These are phyloP conservation scores for Crithidia fasciculata DNA, from an alignment of 208 protist genomes.

Conservation along the genomic window DNA sequence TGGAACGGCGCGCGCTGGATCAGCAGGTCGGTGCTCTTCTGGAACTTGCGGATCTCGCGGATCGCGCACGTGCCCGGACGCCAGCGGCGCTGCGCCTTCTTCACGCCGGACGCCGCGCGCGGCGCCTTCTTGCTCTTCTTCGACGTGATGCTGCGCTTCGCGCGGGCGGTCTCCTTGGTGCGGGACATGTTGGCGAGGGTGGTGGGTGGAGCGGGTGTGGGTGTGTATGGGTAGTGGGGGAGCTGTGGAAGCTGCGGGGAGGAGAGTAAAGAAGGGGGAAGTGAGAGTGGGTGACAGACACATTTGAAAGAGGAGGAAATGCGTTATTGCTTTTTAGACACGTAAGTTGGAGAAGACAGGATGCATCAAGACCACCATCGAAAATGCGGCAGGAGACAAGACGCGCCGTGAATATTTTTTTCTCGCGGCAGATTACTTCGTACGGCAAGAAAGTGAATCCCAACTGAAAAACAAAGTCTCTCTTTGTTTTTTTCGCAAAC, in stretches of 20 bases:
- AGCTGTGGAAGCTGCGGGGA: constrained; percentile 2
- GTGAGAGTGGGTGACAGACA: neutral
- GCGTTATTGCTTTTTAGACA: neutral
- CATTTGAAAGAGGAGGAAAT: neutral
- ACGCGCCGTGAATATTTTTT: no score
- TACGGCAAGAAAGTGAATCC: no score
- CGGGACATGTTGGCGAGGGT: neutral
- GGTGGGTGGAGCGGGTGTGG: neutral
- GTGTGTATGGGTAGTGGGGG: constrained; percentile 6
- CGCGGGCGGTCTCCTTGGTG: neutral
- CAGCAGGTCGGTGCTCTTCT: constrained; percentile 87
- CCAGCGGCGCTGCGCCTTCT: constrained; percentile 97
- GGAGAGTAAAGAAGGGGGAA: neutral
- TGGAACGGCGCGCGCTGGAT: constrained; percentile 91
- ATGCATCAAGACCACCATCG: no score
- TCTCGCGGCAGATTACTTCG: no score
- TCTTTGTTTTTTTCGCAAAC: no score
- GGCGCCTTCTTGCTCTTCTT: constrained; percentile 96
- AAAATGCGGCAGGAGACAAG: no score
- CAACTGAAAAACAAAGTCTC: no score
- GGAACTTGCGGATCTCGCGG: constrained; percentile 95
- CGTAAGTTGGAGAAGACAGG: no score
- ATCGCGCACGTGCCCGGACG: constrained; percentile 98
- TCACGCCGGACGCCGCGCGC: constrained; percentile 94
- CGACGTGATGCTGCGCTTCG: constrained; percentile 47